phyloP scores from a whole-genome alignment of 83 land plant species.

The Larix sibirica region DNA sequence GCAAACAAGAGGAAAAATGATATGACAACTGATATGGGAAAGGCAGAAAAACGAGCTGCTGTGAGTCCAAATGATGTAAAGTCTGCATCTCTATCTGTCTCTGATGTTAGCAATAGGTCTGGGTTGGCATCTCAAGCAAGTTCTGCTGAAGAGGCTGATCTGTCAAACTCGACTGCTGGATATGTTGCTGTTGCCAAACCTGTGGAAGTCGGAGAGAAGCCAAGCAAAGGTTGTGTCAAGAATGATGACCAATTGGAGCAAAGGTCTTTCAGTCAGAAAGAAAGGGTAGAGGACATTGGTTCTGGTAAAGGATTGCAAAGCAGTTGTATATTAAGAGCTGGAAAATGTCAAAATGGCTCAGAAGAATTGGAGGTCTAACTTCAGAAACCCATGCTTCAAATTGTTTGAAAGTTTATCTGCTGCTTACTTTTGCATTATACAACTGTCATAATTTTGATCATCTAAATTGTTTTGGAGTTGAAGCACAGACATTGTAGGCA shows the following conservation, averaged over 20 bases:
- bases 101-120: conserved; percentile 2
- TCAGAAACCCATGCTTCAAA: background rate
- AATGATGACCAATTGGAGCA: conserved; percentile 1
- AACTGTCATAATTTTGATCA: background rate
- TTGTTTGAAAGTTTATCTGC: background rate
- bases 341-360: conserved; percentile 16
- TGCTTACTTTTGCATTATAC: background rate
- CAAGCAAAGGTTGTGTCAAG: background rate
- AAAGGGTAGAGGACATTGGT: background rate
- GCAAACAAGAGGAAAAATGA: conserved; percentile 15
- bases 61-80: conserved; percentile 6
- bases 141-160: conserved; percentile 6
- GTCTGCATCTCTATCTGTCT: background rate
- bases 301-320: background rate
- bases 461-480: background rate
- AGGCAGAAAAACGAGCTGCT: conserved; percentile 17
- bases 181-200: background rate
- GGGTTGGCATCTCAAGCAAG: background rate
- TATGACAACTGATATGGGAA: background rate
- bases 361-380: conserved; percentile 26
- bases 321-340: conserved; percentile 6
- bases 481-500: background rate
- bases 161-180: background rate
- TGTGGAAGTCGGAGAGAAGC: background rate
- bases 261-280: background rate